Conservation (phyloP, 1,284 basidiomycete genomes). For the Heliocybe sulcata region DNA sequence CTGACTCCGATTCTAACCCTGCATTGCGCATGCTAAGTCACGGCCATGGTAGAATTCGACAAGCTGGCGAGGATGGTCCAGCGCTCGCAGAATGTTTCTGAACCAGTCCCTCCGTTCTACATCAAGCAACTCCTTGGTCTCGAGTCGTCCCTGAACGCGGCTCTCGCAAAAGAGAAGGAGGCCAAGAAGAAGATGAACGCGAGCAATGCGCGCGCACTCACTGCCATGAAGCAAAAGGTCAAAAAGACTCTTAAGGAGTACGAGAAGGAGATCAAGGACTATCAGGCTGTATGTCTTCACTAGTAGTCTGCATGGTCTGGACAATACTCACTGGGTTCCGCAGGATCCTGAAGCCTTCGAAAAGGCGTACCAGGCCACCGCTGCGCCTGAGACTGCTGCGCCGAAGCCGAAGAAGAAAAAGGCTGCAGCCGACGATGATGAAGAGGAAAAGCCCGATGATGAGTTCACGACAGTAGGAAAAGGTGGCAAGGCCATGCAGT, state of each 20-base stretch:
- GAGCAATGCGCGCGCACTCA: conserved; percentile 89
- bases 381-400: conserved; percentile 39
- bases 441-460: conserved; percentile 47
- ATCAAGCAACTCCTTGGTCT: conserved; percentile 74
- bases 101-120: conserved; percentile 86
- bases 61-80: conserved; percentile 89
- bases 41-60: conserved; percentile 76
- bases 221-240: conserved; percentile 95
- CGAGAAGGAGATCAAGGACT: conserved; percentile 76
- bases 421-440: conserved; percentile 25
- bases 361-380: conserved; percentile 55
- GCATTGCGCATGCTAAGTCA: conserved; percentile 5
- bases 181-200: conserved; percentile 97
- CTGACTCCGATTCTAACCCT: conserved; percentile 2
- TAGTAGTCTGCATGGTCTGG: conserved; percentile 2
- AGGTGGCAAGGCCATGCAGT: conserved; percentile 80
- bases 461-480: conserved; percentile 92
- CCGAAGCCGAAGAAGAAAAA: conserved; percentile 37
- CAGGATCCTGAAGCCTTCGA: conserved; percentile 90
- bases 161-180: conserved; percentile 83
- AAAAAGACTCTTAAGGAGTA: conserved; percentile 90
- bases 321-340: conserved; percentile 7
- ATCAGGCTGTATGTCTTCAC: conserved; percentile 57
- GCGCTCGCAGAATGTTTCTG: conserved; percentile 81
- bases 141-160: conserved; percentile 70